phyloP scores from a whole-genome alignment of 2,329 filamentous ascomycete species.

The Penicillium sp. region DNA sequence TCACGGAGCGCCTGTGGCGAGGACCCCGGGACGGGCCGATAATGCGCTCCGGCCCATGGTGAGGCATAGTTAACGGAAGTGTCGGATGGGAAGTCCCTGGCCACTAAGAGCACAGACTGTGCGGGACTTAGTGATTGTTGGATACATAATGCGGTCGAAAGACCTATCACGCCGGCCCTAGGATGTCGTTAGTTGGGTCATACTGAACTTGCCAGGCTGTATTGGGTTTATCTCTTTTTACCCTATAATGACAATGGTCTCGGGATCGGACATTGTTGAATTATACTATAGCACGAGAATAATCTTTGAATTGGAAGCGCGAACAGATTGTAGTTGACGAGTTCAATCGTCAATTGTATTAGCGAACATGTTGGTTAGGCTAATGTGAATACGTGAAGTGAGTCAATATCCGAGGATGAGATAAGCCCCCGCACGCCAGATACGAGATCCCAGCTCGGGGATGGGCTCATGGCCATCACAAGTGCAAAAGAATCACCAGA shows the following conservation, averaged over 20 bases:
- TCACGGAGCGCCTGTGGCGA: conserved; percentile 39
- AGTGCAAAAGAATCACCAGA: not conserved
- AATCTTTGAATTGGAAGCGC: not conserved
- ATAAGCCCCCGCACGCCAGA: not conserved
- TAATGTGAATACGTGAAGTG: not conserved
- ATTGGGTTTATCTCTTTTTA: conserved; percentile 10
- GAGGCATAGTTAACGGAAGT: conserved; percentile 48
- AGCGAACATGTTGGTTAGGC: not conserved
- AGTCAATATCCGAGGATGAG: not conserved
- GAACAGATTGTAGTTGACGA: not conserved
- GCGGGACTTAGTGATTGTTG: conserved; percentile 29
- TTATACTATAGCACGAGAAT: not conserved
- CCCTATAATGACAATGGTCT: conserved; percentile 42
- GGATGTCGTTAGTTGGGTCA: not conserved
- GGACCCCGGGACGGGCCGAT: conserved; percentile 45
- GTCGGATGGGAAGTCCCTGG: conserved; percentile 41
- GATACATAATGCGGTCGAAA: conserved; percentile 38
- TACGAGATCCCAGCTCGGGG: not conserved
- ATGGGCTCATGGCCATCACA: not conserved
- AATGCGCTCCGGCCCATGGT: conserved; percentile 50
- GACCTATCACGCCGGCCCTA: conserved; percentile 44
- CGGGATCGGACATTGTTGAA: conserved; percentile 24
- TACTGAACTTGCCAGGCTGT: not conserved
- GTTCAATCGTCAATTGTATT: not conserved
- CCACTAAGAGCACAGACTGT: conserved; percentile 41